A percentile compares a stretch with the other conserved stretches of the same genome.
Evolutionary conservation across 1,284 basidiomycete species (phyloP).

Genomic region (Cutaneotrichosporon cyanovorans): DNA sequence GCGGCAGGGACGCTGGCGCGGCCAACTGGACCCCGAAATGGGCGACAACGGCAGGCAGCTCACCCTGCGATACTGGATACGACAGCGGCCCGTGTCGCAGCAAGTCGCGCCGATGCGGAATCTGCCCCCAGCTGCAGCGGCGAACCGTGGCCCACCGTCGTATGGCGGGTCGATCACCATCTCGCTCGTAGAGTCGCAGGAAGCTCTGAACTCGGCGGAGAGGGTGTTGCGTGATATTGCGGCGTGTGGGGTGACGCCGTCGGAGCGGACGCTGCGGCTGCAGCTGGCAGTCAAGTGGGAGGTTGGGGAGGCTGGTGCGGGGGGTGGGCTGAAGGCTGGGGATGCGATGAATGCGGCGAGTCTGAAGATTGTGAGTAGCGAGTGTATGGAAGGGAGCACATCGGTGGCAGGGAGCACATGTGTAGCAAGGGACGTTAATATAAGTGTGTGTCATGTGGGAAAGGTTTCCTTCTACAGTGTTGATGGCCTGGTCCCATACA

Average conservation of each 20-base stretch:
- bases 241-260: constrained; percentile 12
- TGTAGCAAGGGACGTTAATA: no score
- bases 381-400: no score
- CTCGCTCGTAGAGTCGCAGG: constrained; percentile 19
- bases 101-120: not conserved
- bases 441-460: no score
- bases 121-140: not conserved
- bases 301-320: constrained; percentile 33
- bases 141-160: constrained; percentile 9
- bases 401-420: no score
- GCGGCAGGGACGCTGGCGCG: constrained; percentile 30
- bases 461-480: no score
- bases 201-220: constrained; percentile 13
- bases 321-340: constrained; percentile 28
- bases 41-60: constrained; percentile 29
- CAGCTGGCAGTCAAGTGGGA: constrained; percentile 33
- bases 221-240: constrained; percentile 17
- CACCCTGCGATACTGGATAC: constrained; percentile 34
- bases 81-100: constrained; percentile 7
- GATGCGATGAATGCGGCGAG: constrained; percentile 27
- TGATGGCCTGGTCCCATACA: no score
- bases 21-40: constrained; percentile 33
- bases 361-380: constrained; percentile 26
- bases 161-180: constrained; percentile 32
- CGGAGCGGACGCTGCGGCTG: constrained; percentile 25